Evolutionary conservation across 257 asterid species (phyloP), one percentile per base, ranked within the genome.

Genomic region (Salvia rosmarinus): DNA sequence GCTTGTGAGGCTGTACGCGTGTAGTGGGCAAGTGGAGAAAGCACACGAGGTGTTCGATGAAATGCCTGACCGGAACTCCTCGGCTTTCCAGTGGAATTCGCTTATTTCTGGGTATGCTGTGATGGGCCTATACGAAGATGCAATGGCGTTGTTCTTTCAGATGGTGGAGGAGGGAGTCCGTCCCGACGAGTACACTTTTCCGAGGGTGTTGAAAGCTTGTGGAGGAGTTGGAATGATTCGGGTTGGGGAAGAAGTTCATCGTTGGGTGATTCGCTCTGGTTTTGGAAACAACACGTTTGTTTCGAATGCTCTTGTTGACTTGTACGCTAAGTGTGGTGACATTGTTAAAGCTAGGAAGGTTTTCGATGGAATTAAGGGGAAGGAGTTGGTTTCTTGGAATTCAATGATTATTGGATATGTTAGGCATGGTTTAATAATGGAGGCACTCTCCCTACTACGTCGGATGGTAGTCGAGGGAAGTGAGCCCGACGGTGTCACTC

Each of bases 271-370:
- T 57, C 88, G 89, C 5, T 79, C 35, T 6, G 96, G 98, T 1
- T 78, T 81, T 58, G 83, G 85, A 13, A 77, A 65, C 51, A 83
- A 88, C 61, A 74, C 64, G 30, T 88, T 90, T 62, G 87, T 90
- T 51, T 76, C 71, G 16, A 92, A 92, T 46, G 89, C 90, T 4
- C 85, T 90, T 16, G 87, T 85, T 46, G 98, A 88, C 79, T 85
- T 87, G 91, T 92, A 88, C 44, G 83, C 95, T 8, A 92, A 92
- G 69, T 92, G 96, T 49, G 96, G 98, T 16, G 94, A 90, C 84
- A 90, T 92, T 64, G 78, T 67, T 40, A 78, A 78, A 70, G 92
- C 95, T 63, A 71, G 85, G 64, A 88, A 75, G 55, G 81, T 87
- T 47, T 92, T 92, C 19, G 54, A 85, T 65, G 60, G 56, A 39